Evolutionary conservation across 257 asterid genomes (phyloP).

Genomic region (Solanum rostratum): DNA sequence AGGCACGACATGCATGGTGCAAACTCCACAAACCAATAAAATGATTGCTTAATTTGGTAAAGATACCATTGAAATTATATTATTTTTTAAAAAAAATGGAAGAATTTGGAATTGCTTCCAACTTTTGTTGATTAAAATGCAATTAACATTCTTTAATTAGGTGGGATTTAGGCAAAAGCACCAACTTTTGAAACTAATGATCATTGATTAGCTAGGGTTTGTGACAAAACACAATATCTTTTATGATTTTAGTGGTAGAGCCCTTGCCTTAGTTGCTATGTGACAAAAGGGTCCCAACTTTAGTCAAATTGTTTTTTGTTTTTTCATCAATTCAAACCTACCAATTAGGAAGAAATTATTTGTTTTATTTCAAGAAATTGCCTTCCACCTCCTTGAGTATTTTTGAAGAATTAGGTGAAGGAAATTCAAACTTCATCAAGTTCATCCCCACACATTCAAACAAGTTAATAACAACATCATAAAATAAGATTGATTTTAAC

Average conservation of each 20-base stretch:
- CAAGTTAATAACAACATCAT: background rate
- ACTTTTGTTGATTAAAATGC: background rate
- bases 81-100: background rate
- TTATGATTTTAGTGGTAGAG: slow-evolving; percentile 14
- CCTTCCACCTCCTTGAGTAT: background rate
- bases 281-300: slow-evolving; percentile 4
- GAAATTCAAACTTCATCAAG: background rate
- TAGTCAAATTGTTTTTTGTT: background rate
- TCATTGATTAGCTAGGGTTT: background rate
- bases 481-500: background rate
- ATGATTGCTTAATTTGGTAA: slow-evolving; percentile 2
- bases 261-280: slow-evolving; percentile 11
- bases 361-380: background rate
- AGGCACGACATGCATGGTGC: background rate
- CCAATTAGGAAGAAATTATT: slow-evolving; percentile 11
- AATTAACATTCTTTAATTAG: background rate
- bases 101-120: background rate
- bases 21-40: background rate
- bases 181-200: background rate
- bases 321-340: slow-evolving; percentile 24
- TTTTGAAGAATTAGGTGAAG: background rate
- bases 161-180: background rate
- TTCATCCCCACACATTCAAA: background rate
- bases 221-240: background rate
- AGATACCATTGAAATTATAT: background rate